Evolutionary conservation across 2,329 filamentous ascomycete genomes (phyloP), one percentile per base, ranked within the genome.

Genomic region (Trichoderma koningii): DNA sequence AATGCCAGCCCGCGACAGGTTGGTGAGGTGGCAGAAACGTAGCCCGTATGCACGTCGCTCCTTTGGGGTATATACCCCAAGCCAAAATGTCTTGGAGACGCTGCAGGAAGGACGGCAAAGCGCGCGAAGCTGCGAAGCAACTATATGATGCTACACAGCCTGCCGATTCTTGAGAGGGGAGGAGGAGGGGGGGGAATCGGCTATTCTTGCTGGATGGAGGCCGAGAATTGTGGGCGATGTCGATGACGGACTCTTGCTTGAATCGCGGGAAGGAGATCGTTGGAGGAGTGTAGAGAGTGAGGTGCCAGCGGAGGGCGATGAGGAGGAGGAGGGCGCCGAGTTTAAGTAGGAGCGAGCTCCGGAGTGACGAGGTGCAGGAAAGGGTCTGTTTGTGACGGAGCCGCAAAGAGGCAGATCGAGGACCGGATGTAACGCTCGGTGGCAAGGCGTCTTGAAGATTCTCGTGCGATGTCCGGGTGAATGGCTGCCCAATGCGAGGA

Each of bases 1-100:
- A 44, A 60, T 65, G 65, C 65, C 53, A 65, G 65, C 62, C 64
- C 63, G 65, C 65, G 57, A 42, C 63, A 47, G 50, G 62, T 45
- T 64, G 62, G 62, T 66, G 65, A 66, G 65, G 65, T 66, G 65
- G 65, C 65, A 66, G 65, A 51, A 38, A 28, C 50, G 55, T 56
- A 34, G 55, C 26, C 50, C 23, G 60, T 64, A 64, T 66, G 65
- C 65, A 66, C 23, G 65, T 66, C n/a, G 65, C 65, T 66, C 28
- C 44, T 66, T 66, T 55, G 30, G 65, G 61, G 62, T 51, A 61
- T 38, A 62, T 50, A 28, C 44, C 52, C 65, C 63, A 61, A 55
- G 38, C 26, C 65, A 26, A 26, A 63, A 56, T 63, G 61, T 59
- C 61, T 64, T 59, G 61, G 61, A 55, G 65, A 53, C 34, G 34